A percentile compares a stretch with the other conserved stretches of the same genome.
phyloP scores from a whole-genome alignment of 352 stramenopile genomes.

The Phytophthora chlamydospora region DNA sequence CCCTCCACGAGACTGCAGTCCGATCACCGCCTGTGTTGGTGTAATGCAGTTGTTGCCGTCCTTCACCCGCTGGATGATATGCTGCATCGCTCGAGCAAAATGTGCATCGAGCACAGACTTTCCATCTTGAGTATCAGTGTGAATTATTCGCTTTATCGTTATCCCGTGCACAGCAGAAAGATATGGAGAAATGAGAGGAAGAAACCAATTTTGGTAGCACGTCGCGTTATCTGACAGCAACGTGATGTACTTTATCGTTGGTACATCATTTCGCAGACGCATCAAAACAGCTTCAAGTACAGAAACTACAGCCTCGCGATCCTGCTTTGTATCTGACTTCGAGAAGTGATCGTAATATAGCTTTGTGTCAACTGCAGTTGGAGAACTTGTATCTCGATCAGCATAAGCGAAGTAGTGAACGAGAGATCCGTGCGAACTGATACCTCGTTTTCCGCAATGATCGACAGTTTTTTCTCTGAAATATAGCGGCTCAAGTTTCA shows the following conservation, averaged over 20 bases:
- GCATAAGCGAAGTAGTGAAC: no score
- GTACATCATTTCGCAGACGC: slow-evolving; percentile 16
- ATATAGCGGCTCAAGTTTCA: slow-evolving; percentile 38
- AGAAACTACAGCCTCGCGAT: slow-evolving; percentile 20
- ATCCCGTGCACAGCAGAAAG: slow-evolving; percentile 9
- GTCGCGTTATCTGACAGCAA: slow-evolving; percentile 41
- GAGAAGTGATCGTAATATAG: slow-evolving; percentile 38
- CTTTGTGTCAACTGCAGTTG: slow-evolving; percentile 7
- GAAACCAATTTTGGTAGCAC: slow-evolving; percentile 35
- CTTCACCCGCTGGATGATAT: no score
- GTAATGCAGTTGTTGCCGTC: no score
- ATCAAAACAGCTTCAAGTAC: slow-evolving; percentile 40
- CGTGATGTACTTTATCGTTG: slow-evolving; percentile 28
- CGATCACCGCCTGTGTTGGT: no score
- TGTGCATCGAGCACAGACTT: slow-evolving; percentile 31
- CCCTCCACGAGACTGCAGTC: no score
- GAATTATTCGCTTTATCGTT: slow-evolving; percentile 26
- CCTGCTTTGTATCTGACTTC: slow-evolving; percentile 34
- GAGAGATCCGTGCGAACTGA: slow-evolving; percentile 11
- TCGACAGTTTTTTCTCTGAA: slow-evolving; percentile 38
- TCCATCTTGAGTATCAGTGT: slow-evolving; percentile 41
- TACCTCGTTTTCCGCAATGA: slow-evolving; percentile 37
- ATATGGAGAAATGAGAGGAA: slow-evolving; percentile 27
- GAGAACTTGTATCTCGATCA: no score
- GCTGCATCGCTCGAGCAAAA: slow-evolving; percentile 35